A percentile compares a stretch with the other conserved stretches of the same genome.
Evolutionary conservation across 2,329 filamentous ascomycete species (phyloP).

Genomic region (Aureobasidium sp.): DNA sequence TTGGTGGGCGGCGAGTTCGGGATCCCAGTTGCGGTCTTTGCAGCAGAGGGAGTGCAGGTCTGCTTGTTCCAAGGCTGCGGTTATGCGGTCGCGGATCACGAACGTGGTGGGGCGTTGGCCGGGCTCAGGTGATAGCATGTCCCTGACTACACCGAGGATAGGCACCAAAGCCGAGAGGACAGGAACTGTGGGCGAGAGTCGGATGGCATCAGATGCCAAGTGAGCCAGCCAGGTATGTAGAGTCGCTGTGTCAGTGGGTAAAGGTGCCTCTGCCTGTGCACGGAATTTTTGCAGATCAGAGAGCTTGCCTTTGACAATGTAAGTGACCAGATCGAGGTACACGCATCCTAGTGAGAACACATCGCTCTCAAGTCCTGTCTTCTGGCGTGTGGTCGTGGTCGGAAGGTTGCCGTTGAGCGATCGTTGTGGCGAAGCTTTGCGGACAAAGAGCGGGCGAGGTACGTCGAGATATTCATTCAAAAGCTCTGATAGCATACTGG

Average conservation of each 20-base stretch:
- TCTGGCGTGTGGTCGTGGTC: neutral
- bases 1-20: neutral
- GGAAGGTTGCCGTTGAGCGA: neutral
- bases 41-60: neutral
- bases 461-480: neutral
- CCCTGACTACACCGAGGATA: slow-evolving; percentile 32
- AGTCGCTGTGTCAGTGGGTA: slow-evolving; percentile 17
- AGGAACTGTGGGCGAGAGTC: slow-evolving; percentile 28
- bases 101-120: slow-evolving; percentile 35
- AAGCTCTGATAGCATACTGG: neutral
- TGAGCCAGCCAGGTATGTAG: slow-evolving; percentile 11
- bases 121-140: slow-evolving; percentile 39
- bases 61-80: neutral
- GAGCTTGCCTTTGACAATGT: slow-evolving; percentile 60
- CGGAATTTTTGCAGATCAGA: slow-evolving; percentile 61
- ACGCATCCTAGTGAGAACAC: slow-evolving; percentile 68
- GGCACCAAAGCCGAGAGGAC: slow-evolving; percentile 24
- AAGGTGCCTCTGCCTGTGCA: slow-evolving; percentile 44
- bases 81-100: slow-evolving; percentile 32
- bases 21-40: slow-evolving; percentile 1
- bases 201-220: slow-evolving; percentile 5
- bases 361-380: slow-evolving; percentile 46
- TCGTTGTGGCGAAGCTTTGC: neutral
- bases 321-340: slow-evolving; percentile 63
- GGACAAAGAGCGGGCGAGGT: slow-evolving; percentile 4